Evolutionary conservation across 1,284 basidiomycete species (phyloP).

Genomic region (Cerrena zonata): DNA sequence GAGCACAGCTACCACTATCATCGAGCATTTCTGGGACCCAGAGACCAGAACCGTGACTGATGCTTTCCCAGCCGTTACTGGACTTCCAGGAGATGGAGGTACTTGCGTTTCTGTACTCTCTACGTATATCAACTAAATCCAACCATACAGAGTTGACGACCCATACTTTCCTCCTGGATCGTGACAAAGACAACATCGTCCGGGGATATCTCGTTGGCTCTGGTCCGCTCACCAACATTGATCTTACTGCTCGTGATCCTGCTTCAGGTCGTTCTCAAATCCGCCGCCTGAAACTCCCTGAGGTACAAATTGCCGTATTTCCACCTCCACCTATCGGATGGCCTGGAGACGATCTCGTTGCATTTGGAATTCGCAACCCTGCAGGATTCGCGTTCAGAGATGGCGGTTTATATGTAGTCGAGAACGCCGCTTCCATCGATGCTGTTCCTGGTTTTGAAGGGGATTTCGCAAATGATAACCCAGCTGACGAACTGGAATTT

Average conservation of each 20-base stretch:
- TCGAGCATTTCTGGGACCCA: slow-evolving; percentile 41
- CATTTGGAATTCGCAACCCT: slow-evolving; percentile 40
- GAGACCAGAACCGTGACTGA: slow-evolving; percentile 12
- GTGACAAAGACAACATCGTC: slow-evolving; percentile 13
- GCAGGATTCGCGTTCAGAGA: slow-evolving; percentile 34
- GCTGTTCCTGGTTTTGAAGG: slow-evolving; percentile 31
- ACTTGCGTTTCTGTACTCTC: not conserved
- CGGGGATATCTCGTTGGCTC: slow-evolving; percentile 28
- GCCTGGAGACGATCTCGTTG: slow-evolving; percentile 30
- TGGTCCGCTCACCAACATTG: slow-evolving; percentile 35
- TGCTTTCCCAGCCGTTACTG: slow-evolving; percentile 22
- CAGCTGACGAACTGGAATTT: slow-evolving; percentile 35
- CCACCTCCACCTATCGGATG: slow-evolving; percentile 20
- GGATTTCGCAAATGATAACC: slow-evolving; percentile 39
- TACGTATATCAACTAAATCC: not conserved
- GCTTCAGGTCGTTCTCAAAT: slow-evolving; percentile 37
- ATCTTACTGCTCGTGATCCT: slow-evolving; percentile 35
- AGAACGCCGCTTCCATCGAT: slow-evolving; percentile 39
- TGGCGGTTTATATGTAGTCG: slow-evolving; percentile 31
- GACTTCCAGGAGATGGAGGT: slow-evolving; percentile 38
- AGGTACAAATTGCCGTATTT: no score
- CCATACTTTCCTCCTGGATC: slow-evolving; percentile 34
- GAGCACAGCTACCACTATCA: no score
- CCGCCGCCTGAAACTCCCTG: slow-evolving; percentile 21
- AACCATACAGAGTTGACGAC: slow-evolving; percentile 32